These are phyloP conservation scores for Tolypocladium sp. DNA, from an alignment of 2,329 filamentous ascomycete genomes.

Conservation along the genomic window DNA sequence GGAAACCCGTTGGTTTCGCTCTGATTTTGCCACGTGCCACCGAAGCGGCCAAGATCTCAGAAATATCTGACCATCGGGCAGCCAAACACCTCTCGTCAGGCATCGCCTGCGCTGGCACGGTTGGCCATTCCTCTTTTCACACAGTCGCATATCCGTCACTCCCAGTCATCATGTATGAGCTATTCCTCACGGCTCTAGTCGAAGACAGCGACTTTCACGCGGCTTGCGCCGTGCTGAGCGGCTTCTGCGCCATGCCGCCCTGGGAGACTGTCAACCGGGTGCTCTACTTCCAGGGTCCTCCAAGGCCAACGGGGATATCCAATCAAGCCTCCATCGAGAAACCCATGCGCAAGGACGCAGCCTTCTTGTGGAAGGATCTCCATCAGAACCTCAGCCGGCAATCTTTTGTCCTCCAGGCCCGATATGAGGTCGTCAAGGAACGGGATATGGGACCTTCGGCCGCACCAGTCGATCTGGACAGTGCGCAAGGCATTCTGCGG, in stretches of 20 bases:
- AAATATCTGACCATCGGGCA: neutral
- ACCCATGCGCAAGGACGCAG: conserved; percentile 25
- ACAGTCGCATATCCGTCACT: neutral
- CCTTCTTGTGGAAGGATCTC: conserved; percentile 41
- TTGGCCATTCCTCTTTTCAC: neutral
- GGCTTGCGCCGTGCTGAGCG: conserved; percentile 44
- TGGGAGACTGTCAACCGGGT: conserved; percentile 40
- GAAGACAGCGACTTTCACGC: conserved; percentile 37
- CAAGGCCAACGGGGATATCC: conserved; percentile 34
- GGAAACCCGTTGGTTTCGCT: neutral
- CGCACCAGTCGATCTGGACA: conserved; percentile 28
- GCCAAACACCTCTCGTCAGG: neutral
- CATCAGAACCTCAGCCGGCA: conserved; percentile 45
- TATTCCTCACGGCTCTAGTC: conserved; percentile 48
- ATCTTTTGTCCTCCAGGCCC: conserved; percentile 46
- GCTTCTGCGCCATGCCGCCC: conserved; percentile 47
- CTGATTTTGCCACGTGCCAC: neutral
- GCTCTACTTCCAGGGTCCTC: conserved; percentile 42
- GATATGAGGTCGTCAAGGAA: conserved; percentile 42
- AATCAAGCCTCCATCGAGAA: conserved; percentile 29
- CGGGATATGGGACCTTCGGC: conserved; percentile 32
- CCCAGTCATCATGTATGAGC: conserved; percentile 40
- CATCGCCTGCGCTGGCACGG: neutral
- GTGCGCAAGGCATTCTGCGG: conserved; percentile 36
- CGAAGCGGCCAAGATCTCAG: neutral